Conservation (phyloP, 208 protist species). For the Crithidia bombi region DNA sequence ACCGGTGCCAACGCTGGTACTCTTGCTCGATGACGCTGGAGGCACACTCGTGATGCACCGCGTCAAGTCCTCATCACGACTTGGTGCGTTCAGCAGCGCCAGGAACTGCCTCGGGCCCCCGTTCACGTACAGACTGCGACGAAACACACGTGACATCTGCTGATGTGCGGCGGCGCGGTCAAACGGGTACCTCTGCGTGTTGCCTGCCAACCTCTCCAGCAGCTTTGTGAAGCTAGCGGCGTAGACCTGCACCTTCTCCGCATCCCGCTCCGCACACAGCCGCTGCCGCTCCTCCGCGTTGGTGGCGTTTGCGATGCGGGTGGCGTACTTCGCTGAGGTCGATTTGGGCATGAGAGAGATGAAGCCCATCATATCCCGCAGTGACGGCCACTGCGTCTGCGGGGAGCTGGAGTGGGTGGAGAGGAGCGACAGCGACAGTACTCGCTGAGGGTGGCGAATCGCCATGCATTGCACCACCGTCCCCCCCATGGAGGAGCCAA, state of each 20-base stretch:
- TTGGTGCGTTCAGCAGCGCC: constrained; percentile 53
- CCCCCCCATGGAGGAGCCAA: constrained; percentile 77
- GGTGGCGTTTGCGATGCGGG: constrained; percentile 30
- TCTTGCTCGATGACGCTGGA: not conserved
- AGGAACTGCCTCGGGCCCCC: constrained; percentile 62
- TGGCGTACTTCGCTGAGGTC: constrained; percentile 36
- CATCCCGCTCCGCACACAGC: constrained; percentile 35
- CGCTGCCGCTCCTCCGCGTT: constrained; percentile 34
- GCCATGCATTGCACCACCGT: constrained; percentile 74
- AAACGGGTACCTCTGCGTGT: constrained; percentile 44
- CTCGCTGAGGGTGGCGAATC: constrained; percentile 46
- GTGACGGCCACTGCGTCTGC: constrained; percentile 41
- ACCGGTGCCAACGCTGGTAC: not conserved
- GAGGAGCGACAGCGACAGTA: constrained; percentile 55
- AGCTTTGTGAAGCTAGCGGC: constrained; percentile 41
- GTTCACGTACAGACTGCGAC: constrained; percentile 48
- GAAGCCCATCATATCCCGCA: constrained; percentile 48
- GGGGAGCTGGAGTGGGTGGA: constrained; percentile 45
- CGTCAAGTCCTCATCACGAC: constrained; percentile 33
- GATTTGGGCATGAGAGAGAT: constrained; percentile 42
- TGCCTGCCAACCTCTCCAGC: constrained; percentile 42
- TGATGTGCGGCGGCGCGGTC: constrained; percentile 29
- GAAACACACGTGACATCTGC: constrained; percentile 51
- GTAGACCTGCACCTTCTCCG: constrained; percentile 39
- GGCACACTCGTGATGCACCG: constrained; percentile 36